Percentiles rank a stretch among this genome's conserved stretches.
Conservation (phyloP, 495 filamentous ascomycete species). For the Aspergillus wentii region DNA sequence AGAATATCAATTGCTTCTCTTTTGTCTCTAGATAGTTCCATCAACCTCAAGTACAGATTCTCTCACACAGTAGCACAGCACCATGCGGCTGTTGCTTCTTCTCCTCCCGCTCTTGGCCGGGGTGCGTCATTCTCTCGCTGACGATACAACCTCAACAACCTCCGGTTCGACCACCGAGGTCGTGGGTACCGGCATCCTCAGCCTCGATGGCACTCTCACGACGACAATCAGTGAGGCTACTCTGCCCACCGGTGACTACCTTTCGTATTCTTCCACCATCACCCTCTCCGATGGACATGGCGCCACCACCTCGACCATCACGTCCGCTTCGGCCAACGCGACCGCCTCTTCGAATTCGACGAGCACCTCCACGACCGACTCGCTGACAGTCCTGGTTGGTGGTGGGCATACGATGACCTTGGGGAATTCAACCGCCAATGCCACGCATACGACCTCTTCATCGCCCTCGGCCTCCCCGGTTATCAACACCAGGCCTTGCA, state of each 20-base stretch:
- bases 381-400: slow-evolving; percentile 36
- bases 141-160: slow-evolving; percentile 12
- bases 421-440: slow-evolving; percentile 42
- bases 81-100: slow-evolving; percentile 14
- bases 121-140: slow-evolving; percentile 8
- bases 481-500: slow-evolving; percentile 77
- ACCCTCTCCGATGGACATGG: slow-evolving; percentile 21
- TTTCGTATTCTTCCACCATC: slow-evolving; percentile 32
- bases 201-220: slow-evolving; percentile 9
- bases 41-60: no score
- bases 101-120: slow-evolving; percentile 13
- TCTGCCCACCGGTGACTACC: slow-evolving; percentile 33
- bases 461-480: slow-evolving; percentile 41
- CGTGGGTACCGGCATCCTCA: no score
- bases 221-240: slow-evolving; percentile 8
- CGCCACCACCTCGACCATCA: slow-evolving; percentile 12
- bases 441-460: slow-evolving; percentile 28
- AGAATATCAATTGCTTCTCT: no score
- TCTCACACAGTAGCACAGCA: neutral
- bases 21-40: no score
- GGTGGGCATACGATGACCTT: slow-evolving; percentile 24
- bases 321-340: slow-evolving; percentile 26
- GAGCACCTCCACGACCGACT: slow-evolving; percentile 28
- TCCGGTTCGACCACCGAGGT: slow-evolving; percentile 4
- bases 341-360: slow-evolving; percentile 14